A percentile compares a stretch with the other conserved stretches of the same genome.
Conservation (phyloP, 306 rosid genomes). For the Pterocarpus macrocarpus region DNA sequence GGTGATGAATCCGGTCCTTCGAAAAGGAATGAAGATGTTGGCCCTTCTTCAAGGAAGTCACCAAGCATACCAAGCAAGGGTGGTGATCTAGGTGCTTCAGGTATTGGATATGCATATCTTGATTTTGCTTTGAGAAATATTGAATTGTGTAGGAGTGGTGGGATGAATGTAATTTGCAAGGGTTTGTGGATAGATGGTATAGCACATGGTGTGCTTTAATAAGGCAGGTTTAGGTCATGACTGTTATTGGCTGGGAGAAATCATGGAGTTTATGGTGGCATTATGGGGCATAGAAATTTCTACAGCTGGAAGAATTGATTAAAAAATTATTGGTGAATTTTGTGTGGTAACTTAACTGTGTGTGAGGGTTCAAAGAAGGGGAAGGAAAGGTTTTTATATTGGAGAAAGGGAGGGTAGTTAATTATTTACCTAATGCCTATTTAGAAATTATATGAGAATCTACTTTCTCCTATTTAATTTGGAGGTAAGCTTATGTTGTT, state of each 20-base stretch:
- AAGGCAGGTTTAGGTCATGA: conserved; percentile 18
- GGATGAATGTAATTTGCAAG: conserved; percentile 3
- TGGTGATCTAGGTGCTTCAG: conserved; percentile 4
- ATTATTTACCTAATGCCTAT: background rate
- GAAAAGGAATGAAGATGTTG: background rate
- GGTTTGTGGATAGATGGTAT: conserved; percentile 13
- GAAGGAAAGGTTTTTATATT: background rate
- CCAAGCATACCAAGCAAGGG: background rate
- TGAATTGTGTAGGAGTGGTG: conserved; percentile 4
- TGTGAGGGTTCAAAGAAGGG: background rate
- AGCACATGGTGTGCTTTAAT: background rate
- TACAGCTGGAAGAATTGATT: background rate
- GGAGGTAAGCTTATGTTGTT: background rate
- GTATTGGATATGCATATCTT: conserved; percentile 36
- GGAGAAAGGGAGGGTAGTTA: background rate
- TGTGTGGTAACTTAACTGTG: background rate
- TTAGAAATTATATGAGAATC: background rate
- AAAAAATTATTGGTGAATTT: background rate
- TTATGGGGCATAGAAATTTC: background rate
- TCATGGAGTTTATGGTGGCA: conserved; percentile 10
- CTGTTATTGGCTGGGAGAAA: background rate
- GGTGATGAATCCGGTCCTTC: background rate
- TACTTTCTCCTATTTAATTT: no score
- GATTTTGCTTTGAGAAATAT: background rate
- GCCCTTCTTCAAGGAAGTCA: background rate